Evolutionary conservation across 768 basidiomycete genomes (phyloP), one percentile per base, ranked within the genome.

Genomic region (Mycena haematopus): DNA sequence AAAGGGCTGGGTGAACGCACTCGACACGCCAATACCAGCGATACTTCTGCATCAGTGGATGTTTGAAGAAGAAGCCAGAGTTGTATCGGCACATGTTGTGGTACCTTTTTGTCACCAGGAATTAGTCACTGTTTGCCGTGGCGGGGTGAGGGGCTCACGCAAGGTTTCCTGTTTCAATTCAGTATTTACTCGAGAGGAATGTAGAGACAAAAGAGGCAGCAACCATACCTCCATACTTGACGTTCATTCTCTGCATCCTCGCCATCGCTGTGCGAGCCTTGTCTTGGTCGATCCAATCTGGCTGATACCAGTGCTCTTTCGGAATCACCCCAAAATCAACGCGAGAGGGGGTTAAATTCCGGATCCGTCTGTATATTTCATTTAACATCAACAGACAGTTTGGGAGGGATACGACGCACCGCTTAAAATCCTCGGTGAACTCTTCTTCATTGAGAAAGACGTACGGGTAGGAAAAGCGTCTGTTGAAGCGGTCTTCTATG

Each of bases 11-110:
- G 6, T 31, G 29, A 1, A 60, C 83, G 62, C 65, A 82, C 80
- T 87, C 85, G 45, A 89, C 77, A 21, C 86, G 78, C 87, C 86
- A 87, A 71, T 88, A 87, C 72, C 82, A 89, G 50, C 81, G 80
- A 65, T 82, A 87, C 29, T 78, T 70, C 38, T 78, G 77, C 25
- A 89, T 73, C 27, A 56, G 49, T 13, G 49, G 50, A 22, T 56
- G 58, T 40, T 71, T 38, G 68, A 59, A 50, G 13, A 47, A 59
- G 15, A 87, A 86, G 2, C 86, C 89, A 1, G 87, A 89, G 72
- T 90, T 88, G 75, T 84, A 91, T 38, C 89, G 80, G 71, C 90
- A 91, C 90, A 91, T 90, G 58, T 90, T 88, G n/a, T 88, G 81
- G 67, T 91, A 90, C 24, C 64, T 60, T 38, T 17, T 19, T 5